Evolutionary conservation across 441 rosid genomes (phyloP), one percentile per base, ranked within the genome.

Genomic region (Eutrema salsugineum): DNA sequence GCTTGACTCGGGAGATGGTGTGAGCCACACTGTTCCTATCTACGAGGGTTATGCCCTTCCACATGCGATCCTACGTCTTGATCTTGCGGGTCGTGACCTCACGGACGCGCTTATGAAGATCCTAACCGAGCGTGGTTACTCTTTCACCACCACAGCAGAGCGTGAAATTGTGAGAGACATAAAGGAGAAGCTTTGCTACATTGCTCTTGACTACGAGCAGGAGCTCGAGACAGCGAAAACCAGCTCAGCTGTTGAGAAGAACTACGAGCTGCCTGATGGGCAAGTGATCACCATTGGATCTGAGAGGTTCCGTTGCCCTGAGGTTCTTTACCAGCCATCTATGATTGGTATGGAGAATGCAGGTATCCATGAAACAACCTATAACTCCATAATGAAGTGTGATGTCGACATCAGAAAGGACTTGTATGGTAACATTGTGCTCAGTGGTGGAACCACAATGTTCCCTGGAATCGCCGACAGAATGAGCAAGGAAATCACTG

Each of bases 321-420:
- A 91, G 72, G 91, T 87, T 43, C 90, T 91, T 61, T 91, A 86
- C 88, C 94, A 91, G 83, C 97, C 97, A 61, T 87, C 93, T 46
- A 84, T 88, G 79, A 87, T 91, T 4, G 97, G 94, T 69, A 91
- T 91, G 94, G 97, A 91, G 80, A 86, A 89, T 77, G 90, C 94
- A 49, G 97, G 97, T 15, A 91, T 91, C 73, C 97, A 88, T 8
- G 94, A 88, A 78, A 91, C 93, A 9, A 88, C 92, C 8, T 89
- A 88, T 76, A 91, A 88, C 86, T 89, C 96, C 43, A 91, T 91
- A 62, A 88, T 88, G 92, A 91, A 89, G 79, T 89, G 96, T 78
- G 97, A 91, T 77, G 94, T 89, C 43, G 97, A 91, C 70, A 87
- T 91, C 70, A 89, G 95, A 72, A 89, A 87, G 85, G 97, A 91